These are phyloP conservation scores for Microbotryum lychnidis-dioicae DNA, from an alignment of 1,284 basidiomycete species.

Conservation along the genomic window DNA sequence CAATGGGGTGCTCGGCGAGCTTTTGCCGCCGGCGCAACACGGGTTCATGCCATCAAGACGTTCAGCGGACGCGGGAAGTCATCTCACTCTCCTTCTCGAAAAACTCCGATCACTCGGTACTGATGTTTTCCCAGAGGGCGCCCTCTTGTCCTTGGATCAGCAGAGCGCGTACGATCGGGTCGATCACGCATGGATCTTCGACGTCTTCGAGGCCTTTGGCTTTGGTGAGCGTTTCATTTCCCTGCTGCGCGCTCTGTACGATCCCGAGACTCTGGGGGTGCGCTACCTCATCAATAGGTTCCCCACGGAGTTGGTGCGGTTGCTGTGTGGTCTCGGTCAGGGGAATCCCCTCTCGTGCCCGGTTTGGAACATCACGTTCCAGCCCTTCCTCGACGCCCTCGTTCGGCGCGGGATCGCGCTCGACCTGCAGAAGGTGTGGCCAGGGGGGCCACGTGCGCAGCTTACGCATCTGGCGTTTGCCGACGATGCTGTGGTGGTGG, in stretches of 20 bases:
- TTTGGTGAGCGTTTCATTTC: not conserved
- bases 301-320: not conserved
- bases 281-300: conserved; percentile 7
- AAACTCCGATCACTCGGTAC: not conserved
- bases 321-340: conserved; percentile 2
- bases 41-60: not conserved
- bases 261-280: not conserved
- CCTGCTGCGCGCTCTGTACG: not conserved
- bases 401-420: not conserved
- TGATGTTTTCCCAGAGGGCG: not conserved
- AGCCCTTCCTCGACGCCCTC: conserved; percentile 9
- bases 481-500: not conserved
- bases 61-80: not conserved
- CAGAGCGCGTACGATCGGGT: conserved; percentile 3
- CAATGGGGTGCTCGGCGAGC: not conserved
- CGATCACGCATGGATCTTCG: conserved; percentile 6
- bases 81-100: not conserved
- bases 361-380: conserved; percentile 3
- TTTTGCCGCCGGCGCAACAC: not conserved
- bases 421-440: too few species aligned
- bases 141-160: not conserved
- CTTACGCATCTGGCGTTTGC: conserved; percentile 2
- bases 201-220: not conserved
- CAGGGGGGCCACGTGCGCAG: not conserved
- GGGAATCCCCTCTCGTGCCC: conserved; percentile 5